Evolutionary conservation across 192 early-diverging fungal genomes (phyloP).

Genomic region (Linnemannia schmuckeri): DNA sequence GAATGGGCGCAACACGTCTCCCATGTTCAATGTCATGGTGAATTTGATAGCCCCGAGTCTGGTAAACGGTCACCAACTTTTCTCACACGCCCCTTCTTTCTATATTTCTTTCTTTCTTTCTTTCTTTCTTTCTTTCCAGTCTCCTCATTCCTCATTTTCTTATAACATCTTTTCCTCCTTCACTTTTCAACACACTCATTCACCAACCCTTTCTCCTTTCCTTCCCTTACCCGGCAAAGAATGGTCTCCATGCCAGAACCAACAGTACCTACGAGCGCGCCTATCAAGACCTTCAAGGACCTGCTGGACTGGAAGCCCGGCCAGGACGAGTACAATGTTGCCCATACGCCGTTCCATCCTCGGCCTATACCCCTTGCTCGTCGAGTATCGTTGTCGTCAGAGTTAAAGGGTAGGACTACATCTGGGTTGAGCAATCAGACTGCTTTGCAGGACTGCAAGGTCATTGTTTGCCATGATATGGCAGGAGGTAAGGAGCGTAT

Average conservation of each 20-base stretch:
- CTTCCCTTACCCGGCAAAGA: not conserved
- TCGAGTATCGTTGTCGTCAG: not conserved
- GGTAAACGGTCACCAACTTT: not conserved
- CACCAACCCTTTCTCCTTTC: not conserved
- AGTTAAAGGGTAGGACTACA: not conserved
- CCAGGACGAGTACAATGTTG: conserved; percentile 52
- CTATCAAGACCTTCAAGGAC: conserved; percentile 37
- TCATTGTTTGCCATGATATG: conserved; percentile 76
- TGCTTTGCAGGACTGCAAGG: conserved; percentile 21
- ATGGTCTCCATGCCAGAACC: conserved; percentile 20
- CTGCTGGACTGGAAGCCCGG: conserved; percentile 60
- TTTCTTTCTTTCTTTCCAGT: not conserved
- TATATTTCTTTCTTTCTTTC: conserved; percentile 15
- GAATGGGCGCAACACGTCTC: not conserved
- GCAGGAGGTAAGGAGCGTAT: conserved; percentile 58
- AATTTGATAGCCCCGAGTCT: not conserved
- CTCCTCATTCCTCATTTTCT: not conserved
- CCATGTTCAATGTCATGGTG: not conserved
- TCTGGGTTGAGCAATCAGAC: not conserved
- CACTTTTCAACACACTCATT: not conserved
- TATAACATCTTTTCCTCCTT: not conserved
- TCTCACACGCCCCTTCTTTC: not conserved
- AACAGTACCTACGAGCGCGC: conserved; percentile 15
- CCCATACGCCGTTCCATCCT: conserved; percentile 45
- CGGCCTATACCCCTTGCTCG: conserved; percentile 15